Conservation (phyloP, 108 stramenopile species). For the Bacterosira constricta region DNA sequence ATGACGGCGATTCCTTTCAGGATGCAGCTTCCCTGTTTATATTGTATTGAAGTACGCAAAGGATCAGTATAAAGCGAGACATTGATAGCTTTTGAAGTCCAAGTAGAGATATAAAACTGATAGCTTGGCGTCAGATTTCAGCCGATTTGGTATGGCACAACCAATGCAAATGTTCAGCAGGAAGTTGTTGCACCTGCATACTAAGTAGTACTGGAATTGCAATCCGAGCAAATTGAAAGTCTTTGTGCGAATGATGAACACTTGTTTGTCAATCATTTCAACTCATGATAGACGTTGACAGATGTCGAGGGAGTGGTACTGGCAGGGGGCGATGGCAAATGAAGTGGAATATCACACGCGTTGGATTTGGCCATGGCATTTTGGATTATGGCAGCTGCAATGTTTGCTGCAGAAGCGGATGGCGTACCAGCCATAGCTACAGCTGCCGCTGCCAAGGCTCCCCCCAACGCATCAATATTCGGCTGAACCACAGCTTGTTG, state of each 20-base stretch:
- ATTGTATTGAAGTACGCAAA: slow-evolving; percentile 19
- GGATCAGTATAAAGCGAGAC: too few species aligned
- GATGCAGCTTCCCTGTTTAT: slow-evolving; percentile 75
- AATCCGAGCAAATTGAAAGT: too few species aligned
- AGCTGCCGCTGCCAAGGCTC: background rate
- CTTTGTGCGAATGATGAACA: too few species aligned
- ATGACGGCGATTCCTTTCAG: slow-evolving; percentile 77
- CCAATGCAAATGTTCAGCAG: background rate
- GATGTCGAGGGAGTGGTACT: too few species aligned
- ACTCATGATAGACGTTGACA: too few species aligned
- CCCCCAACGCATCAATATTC: background rate
- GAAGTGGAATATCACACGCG: background rate
- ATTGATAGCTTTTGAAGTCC: background rate
- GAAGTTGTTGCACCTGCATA: too few species aligned
- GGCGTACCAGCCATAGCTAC: background rate
- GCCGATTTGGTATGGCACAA: background rate
- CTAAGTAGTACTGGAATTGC: too few species aligned
- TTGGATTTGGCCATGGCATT: slow-evolving; percentile 19
- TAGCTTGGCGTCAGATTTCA: slow-evolving; percentile 8
- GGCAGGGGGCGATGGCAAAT: too few species aligned
- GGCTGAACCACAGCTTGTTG: too few species aligned
- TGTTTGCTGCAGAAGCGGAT: background rate
- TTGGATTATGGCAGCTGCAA: slow-evolving; percentile 1
- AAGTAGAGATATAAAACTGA: too few species aligned
- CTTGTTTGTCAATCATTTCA: too few species aligned